These are phyloP conservation scores for Phytophthora citricola DNA, from an alignment of 352 stramenopile species.

Conservation along the genomic window DNA sequence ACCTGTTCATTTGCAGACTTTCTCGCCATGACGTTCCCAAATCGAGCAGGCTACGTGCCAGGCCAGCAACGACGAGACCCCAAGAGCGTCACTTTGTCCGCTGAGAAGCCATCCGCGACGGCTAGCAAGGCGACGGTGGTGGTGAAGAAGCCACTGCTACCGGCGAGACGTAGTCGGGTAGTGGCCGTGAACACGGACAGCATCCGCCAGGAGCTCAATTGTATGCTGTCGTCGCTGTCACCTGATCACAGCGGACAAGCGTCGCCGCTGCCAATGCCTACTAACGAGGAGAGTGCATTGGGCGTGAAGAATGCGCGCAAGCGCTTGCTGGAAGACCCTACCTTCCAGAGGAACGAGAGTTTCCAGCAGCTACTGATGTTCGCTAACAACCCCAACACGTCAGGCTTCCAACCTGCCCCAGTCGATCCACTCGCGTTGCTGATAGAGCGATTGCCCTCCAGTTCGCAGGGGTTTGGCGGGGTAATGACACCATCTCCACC, in stretches of 20 bases:
- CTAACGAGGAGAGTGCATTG: slow-evolving; percentile 23
- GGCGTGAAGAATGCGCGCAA: slow-evolving; percentile 31
- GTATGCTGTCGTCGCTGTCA: slow-evolving; percentile 33
- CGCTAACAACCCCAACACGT: slow-evolving; percentile 22
- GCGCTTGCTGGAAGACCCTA: slow-evolving; percentile 40
- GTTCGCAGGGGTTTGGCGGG: slow-evolving; percentile 1
- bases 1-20: slow-evolving; percentile 24
- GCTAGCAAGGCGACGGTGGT: background rate
- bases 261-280: slow-evolving; percentile 7
- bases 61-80: slow-evolving; percentile 47
- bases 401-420: slow-evolving; percentile 1
- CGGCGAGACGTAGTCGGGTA: too few species aligned
- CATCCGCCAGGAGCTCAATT: slow-evolving; percentile 34
- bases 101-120: background rate
- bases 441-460: slow-evolving; percentile 41
- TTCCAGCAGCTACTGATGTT: slow-evolving; percentile 40
- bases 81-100: slow-evolving; percentile 27
- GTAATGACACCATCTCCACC: slow-evolving; percentile 12
- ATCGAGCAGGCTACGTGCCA: slow-evolving; percentile 56
- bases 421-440: slow-evolving; percentile 31
- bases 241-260: slow-evolving; percentile 9
- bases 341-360: slow-evolving; percentile 36
- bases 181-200: background rate
- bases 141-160: slow-evolving; percentile 4
- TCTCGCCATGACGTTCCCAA: slow-evolving; percentile 66